Evolutionary conservation across 768 basidiomycete species (phyloP), one percentile per base, ranked within the genome.

Genomic region (Glaciozyma antarctica): DNA sequence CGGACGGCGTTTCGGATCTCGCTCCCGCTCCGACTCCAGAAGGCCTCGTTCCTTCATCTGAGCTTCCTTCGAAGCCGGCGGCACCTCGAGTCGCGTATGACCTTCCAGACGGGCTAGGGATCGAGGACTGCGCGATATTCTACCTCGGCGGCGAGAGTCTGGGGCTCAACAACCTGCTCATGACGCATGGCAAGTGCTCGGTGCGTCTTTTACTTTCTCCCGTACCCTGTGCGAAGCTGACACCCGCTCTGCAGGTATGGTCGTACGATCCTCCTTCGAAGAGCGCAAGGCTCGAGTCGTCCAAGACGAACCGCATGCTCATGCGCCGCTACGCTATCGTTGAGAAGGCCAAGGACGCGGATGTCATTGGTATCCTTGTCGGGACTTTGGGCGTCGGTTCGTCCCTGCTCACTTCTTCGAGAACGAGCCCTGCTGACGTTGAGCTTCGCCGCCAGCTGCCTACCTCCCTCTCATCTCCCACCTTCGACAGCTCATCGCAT

Each of bases 281-380:
- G 21, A 73, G 72, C 0, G 78, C 82, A 0, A 78, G 79, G 16
- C 74, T 86, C 21, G 85, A 89, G 68, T 89, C 88, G 0, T 76
- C 76, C 0, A 80, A 81, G 30, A 87, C 90, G 6, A 94, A 94
- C 71, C 84, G 81, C 59, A 78, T 95, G 7, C 82, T 97, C 19
- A 93, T 93, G 87, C 84, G 89, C 0, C 84, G 95, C 19, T 95
- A 97, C 67, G 88, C 85, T 3, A 79, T 82, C 1, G 83, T 98
- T 7, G 92, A 94, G 74, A 86, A 85, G 71, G 91, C 94, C 3
- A 82, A 89, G 52, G 88, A 92, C 69, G 87, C 92, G 0, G 92
- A 97, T 71, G 88, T 97, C 0, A 89, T 95, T 68, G 95, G 93
- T 1, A 91, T 98, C 53, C 84, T 98, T 5, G 88, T 98, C 2